A percentile compares a stretch with the other conserved stretches of the same genome.
Evolutionary conservation across 805 yeast species (phyloP).

Genomic region (Kazachstania viticola): DNA sequence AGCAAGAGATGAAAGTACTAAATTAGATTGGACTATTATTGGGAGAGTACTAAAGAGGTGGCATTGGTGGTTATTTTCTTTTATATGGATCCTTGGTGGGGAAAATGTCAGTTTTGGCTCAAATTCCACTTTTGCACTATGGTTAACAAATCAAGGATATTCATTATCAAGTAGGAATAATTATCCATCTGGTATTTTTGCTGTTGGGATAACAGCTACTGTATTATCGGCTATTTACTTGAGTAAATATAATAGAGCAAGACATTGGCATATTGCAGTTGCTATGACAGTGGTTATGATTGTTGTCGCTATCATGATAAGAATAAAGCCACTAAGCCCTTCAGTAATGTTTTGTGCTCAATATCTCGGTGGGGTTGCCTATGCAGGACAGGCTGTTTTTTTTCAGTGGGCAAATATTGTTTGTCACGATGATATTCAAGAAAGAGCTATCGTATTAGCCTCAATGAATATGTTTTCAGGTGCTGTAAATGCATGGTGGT

Average conservation of each 20-base stretch:
- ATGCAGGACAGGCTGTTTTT: slow-evolving; percentile 49
- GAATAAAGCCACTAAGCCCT: slow-evolving; percentile 30
- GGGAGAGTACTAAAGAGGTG: slow-evolving; percentile 39
- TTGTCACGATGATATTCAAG: slow-evolving; percentile 47
- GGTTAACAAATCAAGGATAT: slow-evolving; percentile 33
- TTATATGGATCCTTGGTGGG: slow-evolving; percentile 42
- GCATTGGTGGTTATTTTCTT: slow-evolving; percentile 46
- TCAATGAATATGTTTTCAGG: slow-evolving; percentile 56
- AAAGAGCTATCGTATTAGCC: slow-evolving; percentile 52
- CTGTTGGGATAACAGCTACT: slow-evolving; percentile 39
- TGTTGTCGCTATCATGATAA: slow-evolving; percentile 36
- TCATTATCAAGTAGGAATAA: slow-evolving; percentile 37
- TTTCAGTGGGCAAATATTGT: slow-evolving; percentile 56
- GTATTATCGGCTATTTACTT: slow-evolving; percentile 33
- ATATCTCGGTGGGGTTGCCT: slow-evolving; percentile 41
- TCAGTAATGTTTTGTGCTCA: slow-evolving; percentile 40
- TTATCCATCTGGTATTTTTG: slow-evolving; percentile 44
- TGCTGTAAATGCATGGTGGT: slow-evolving; percentile 59
- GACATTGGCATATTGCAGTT: slow-evolving; percentile 42
- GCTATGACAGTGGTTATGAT: slow-evolving; percentile 33
- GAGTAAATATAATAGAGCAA: slow-evolving; percentile 31
- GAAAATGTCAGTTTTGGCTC: slow-evolving; percentile 36
- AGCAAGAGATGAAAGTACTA: slow-evolving; percentile 28
- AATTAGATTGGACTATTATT: slow-evolving; percentile 29
- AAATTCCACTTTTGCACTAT: slow-evolving; percentile 37